These are phyloP conservation scores for Achaetomiella virescens DNA, from an alignment of 495 filamentous ascomycete genomes.

Conservation along the genomic window DNA sequence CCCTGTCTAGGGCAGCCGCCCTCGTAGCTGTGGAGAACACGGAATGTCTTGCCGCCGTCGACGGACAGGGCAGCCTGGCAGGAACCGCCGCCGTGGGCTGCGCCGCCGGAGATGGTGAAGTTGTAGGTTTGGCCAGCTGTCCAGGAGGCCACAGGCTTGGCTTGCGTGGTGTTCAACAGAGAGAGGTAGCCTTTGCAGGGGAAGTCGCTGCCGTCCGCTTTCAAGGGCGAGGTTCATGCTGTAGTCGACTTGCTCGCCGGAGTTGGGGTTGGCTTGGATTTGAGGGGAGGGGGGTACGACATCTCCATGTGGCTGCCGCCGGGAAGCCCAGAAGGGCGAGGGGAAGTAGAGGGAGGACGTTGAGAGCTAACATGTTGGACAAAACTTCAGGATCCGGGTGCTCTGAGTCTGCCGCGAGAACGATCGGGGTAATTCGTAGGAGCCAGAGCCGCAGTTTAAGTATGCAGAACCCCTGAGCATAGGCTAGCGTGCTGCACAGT, in stretches of 20 bases:
- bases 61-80: constrained; percentile 59
- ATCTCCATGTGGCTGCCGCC: constrained; percentile 48
- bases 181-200: constrained; percentile 59
- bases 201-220: constrained; percentile 41
- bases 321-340: neutral
- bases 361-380: neutral
- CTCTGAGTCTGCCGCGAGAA: too few species aligned
- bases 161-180: constrained; percentile 38
- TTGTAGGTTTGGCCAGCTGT: constrained; percentile 49
- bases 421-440: too few species aligned
- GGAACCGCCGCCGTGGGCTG: constrained; percentile 55
- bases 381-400: too few species aligned
- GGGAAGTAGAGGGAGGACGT: constrained; percentile 1
- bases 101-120: constrained; percentile 50
- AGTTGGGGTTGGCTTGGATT: constrained; percentile 40
- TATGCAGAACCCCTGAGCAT: too few species aligned
- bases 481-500: too few species aligned
- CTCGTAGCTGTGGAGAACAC: constrained; percentile 37
- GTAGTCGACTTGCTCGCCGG: constrained; percentile 29
- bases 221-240: constrained; percentile 50
- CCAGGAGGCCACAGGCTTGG: constrained; percentile 43
- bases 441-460: too few species aligned
- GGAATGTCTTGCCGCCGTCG: constrained; percentile 50
- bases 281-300: constrained; percentile 45
- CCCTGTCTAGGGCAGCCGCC: constrained; percentile 33